These are phyloP conservation scores for Thielaviopsis musarum DNA, from an alignment of 2,329 filamentous ascomycete species.

Conservation along the genomic window DNA sequence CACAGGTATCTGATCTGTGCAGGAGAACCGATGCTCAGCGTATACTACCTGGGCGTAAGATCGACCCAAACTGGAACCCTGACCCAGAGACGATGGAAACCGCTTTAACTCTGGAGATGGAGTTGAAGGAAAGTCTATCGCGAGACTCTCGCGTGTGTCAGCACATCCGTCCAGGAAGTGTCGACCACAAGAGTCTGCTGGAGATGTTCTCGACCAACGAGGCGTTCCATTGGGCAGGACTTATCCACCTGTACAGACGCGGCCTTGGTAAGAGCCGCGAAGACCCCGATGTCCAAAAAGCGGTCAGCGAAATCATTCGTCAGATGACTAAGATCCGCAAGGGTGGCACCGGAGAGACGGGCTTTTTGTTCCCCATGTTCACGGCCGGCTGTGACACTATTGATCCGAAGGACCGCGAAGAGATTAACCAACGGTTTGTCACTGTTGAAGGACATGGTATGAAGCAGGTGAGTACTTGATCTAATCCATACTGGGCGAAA, in stretches of 20 bases:
- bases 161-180: constrained; percentile 30
- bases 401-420: constrained; percentile 34
- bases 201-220: constrained; percentile 59
- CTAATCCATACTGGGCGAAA: neutral
- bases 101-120: constrained; percentile 41
- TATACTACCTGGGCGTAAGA: constrained; percentile 29
- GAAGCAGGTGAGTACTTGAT: constrained; percentile 43
- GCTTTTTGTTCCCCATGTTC: constrained; percentile 66
- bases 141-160: constrained; percentile 25
- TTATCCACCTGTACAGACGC: constrained; percentile 59
- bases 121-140: constrained; percentile 40
- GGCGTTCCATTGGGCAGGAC: constrained; percentile 62
- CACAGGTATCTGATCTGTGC: constrained; percentile 49
- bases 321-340: constrained; percentile 44
- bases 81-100: constrained; percentile 32
- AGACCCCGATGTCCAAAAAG: constrained; percentile 43
- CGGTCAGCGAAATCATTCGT: constrained; percentile 45
- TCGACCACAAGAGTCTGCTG: constrained; percentile 37
- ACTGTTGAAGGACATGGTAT: constrained; percentile 58
- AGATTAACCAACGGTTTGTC: constrained; percentile 48
- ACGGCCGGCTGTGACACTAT: constrained; percentile 61
- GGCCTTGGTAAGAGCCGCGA: constrained; percentile 44
- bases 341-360: constrained; percentile 57
- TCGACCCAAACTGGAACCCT: constrained; percentile 39
- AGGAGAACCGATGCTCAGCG: constrained; percentile 50